These are phyloP conservation scores for Pseudozyma thailandica DNA, from an alignment of 1,284 basidiomycete genomes.

Conservation along the genomic window DNA sequence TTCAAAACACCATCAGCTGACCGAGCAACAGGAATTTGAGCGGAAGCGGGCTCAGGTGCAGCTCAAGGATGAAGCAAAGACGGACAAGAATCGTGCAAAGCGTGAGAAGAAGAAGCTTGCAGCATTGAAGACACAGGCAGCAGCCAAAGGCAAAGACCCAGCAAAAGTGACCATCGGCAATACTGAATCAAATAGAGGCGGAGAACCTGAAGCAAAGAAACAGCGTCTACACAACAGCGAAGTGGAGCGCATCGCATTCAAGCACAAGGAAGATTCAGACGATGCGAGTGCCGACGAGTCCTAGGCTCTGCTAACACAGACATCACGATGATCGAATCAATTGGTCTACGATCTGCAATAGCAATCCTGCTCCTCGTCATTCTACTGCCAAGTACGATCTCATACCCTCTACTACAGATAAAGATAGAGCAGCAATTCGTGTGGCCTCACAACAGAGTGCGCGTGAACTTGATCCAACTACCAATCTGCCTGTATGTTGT, in stretches of 20 bases:
- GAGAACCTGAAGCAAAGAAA: conserved; percentile 29
- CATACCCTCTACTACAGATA: too few species aligned
- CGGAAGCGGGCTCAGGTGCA: conserved; percentile 32
- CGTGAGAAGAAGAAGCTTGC: conserved; percentile 62
- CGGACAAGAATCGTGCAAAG: conserved; percentile 63
- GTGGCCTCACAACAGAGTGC: conserved; percentile 23
- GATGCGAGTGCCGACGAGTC: not conserved
- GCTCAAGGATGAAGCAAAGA: conserved; percentile 67
- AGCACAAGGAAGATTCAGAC: conserved; percentile 22
- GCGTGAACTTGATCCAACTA: conserved; percentile 51
- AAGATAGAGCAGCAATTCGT: not conserved
- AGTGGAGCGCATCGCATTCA: conserved; percentile 31
- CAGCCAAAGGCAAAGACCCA: conserved; percentile 24
- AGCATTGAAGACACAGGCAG: conserved; percentile 38
- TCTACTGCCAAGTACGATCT: too few species aligned
- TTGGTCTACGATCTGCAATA: not conserved
- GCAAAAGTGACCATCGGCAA: conserved; percentile 1
- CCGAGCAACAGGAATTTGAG: conserved; percentile 52
- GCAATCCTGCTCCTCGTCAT: too few species aligned
- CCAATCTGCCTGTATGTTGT: conserved; percentile 47
- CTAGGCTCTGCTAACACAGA: not conserved
- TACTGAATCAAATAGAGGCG: not conserved
- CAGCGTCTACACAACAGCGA: conserved; percentile 30
- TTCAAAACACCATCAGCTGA: conserved; percentile 18
- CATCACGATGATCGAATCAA: not conserved